Conservation (phyloP, 108 stramenopile genomes). For the Nitzschia sp. region DNA sequence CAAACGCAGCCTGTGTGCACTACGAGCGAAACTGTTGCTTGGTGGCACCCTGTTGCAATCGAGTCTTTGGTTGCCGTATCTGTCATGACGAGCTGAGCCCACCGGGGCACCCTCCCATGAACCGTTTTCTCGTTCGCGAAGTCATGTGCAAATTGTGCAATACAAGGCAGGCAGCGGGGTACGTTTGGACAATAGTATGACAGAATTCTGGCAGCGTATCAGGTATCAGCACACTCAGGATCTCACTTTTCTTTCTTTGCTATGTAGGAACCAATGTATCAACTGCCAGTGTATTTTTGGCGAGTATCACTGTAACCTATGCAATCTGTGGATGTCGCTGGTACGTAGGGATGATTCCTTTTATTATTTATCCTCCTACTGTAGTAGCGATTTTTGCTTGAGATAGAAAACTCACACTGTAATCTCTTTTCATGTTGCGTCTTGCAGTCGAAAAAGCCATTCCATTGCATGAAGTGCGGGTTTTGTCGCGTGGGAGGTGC, state of each 20-base stretch:
- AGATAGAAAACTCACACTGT: neutral
- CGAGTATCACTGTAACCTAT: slow-evolving; percentile 83
- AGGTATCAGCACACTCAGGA: neutral
- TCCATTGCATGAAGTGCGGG: slow-evolving; percentile 83
- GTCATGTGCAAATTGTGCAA: slow-evolving; percentile 79
- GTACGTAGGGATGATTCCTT: too few relatives aligned
- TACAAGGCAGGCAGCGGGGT: slow-evolving; percentile 64
- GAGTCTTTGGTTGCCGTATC: slow-evolving; percentile 83
- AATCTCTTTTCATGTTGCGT: neutral
- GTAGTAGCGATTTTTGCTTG: neutral
- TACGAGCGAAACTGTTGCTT: slow-evolving; percentile 83
- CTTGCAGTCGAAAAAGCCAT: slow-evolving; percentile 71
- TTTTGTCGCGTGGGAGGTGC: slow-evolving; percentile 88
- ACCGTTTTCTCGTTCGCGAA: slow-evolving; percentile 74
- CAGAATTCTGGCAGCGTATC: neutral
- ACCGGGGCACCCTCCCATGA: slow-evolving; percentile 72
- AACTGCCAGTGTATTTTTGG: slow-evolving; percentile 79
- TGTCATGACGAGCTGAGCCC: slow-evolving; percentile 84
- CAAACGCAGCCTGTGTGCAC: slow-evolving; percentile 58
- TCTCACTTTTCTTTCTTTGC: neutral
- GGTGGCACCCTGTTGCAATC: slow-evolving; percentile 79
- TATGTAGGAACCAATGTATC: slow-evolving; percentile 77
- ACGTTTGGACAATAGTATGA: slow-evolving; percentile 24
- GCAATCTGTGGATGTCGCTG: slow-evolving; percentile 88
- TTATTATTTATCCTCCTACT: too few relatives aligned